Evolutionary conservation across 495 filamentous ascomycete genomes (phyloP).

Genomic region (Antarctomyces pellizariae): DNA sequence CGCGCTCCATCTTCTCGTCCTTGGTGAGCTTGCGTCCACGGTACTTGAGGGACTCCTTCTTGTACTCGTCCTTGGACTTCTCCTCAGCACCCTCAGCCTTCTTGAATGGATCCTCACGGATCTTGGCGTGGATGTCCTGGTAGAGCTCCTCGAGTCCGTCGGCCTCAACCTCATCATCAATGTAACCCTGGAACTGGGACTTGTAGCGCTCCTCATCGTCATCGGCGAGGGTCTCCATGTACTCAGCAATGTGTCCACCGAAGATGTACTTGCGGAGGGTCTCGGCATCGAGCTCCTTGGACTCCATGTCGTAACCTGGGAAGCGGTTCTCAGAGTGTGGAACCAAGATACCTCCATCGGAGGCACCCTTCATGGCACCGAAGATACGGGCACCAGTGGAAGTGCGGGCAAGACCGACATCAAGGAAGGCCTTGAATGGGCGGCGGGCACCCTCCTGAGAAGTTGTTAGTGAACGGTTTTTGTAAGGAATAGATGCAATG

Average conservation of each 20-base stretch:
- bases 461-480: too few relatives aligned
- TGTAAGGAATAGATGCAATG: too few relatives aligned
- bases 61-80: slow-evolving; percentile 94
- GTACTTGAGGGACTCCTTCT: slow-evolving; percentile 86
- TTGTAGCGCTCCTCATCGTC: slow-evolving; percentile 99
- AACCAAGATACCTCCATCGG: slow-evolving; percentile 88
- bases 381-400: slow-evolving; percentile 97
- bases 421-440: slow-evolving; percentile 95
- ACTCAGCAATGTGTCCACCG: slow-evolving; percentile 93
- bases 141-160: slow-evolving; percentile 96
- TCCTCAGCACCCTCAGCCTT: slow-evolving; percentile 61
- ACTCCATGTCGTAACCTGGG: slow-evolving; percentile 92
- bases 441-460: slow-evolving; percentile 65
- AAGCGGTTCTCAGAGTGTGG: slow-evolving; percentile 98
- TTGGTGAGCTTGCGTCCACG: slow-evolving; percentile 48
- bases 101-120: slow-evolving; percentile 96
- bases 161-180: slow-evolving; percentile 87
- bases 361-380: slow-evolving; percentile 98
- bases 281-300: slow-evolving; percentile 90
- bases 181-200: slow-evolving; percentile 90
- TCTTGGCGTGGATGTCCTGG: slow-evolving; percentile 79
- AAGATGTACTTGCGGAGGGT: slow-evolving; percentile 97
- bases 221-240: slow-evolving; percentile 99
- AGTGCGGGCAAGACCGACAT: slow-evolving; percentile 90
- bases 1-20: slow-evolving; percentile 51